These are phyloP conservation scores for Tripidium arundinaceum DNA, from an alignment of 202 grass and related monocot species.

Conservation along the genomic window DNA sequence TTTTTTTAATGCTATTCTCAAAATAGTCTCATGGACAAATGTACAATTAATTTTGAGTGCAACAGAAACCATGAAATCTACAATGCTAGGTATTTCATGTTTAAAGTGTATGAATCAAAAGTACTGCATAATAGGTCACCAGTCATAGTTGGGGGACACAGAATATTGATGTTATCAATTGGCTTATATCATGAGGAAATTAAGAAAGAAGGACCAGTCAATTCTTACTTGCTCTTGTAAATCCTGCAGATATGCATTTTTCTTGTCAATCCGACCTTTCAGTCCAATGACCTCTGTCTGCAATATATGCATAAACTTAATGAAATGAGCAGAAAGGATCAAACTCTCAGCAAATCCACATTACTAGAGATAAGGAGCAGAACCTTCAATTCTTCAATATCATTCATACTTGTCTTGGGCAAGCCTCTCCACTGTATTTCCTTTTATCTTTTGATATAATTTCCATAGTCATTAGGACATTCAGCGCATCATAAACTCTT, in stretches of 20 bases:
- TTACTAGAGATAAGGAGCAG: slow-evolving; percentile 3
- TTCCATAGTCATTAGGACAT: slow-evolving; percentile 98
- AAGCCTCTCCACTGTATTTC: slow-evolving; percentile 99
- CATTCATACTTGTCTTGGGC: slow-evolving; percentile 81
- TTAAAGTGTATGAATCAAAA: background rate
- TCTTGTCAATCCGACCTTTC: slow-evolving; percentile 87
- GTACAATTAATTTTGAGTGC: background rate
- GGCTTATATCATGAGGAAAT: background rate
- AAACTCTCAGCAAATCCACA: background rate
- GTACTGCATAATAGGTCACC: background rate
- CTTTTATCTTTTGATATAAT: slow-evolving; percentile 99
- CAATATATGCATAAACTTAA: slow-evolving; percentile 30
- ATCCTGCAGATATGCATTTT: slow-evolving; percentile 91
- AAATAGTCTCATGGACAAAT: background rate
- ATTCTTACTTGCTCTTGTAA: slow-evolving; percentile 91
- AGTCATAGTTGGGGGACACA: background rate
- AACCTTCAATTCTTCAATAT: slow-evolving; percentile 97
- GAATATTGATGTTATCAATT: slow-evolving; percentile 17
- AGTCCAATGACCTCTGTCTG: slow-evolving; percentile 63
- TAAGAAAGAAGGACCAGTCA: background rate
- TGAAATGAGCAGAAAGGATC: background rate
- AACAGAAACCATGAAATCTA: slow-evolving; percentile 2
- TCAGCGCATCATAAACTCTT: slow-evolving; percentile 96
- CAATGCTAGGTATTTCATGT: background rate
- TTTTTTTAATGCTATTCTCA: background rate